Evolutionary conservation across 1,139 yeast species (phyloP).

Genomic region (Protomyces lactucae-debilis): DNA sequence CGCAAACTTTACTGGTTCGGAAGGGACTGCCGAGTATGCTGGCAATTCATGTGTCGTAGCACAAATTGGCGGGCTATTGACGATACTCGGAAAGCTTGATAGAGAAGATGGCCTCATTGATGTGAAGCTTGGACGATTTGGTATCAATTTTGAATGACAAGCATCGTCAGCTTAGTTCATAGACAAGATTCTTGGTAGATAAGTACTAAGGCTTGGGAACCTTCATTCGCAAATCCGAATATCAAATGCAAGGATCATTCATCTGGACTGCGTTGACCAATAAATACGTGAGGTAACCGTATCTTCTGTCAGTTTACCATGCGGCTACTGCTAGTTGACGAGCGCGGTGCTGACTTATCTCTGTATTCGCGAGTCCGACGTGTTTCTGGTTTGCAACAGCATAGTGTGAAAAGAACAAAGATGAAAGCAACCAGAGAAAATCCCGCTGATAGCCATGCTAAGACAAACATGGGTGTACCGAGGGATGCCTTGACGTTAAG

Average conservation of each 20-base stretch:
- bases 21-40: constrained; percentile 63
- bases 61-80: constrained; percentile 26
- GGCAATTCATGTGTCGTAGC: constrained; percentile 47
- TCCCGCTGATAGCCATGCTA: not conserved
- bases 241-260: too few relatives aligned
- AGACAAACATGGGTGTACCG: not conserved
- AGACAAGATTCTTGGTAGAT: too few relatives aligned
- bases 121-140: constrained; percentile 5
- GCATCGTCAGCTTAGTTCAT: not conserved
- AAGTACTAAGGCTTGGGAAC: not conserved
- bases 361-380: not conserved
- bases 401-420: not conserved
- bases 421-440: not conserved
- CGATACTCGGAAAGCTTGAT: constrained; percentile 15
- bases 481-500: not conserved
- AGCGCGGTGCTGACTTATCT: not conserved
- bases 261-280: too few relatives aligned
- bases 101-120: constrained; percentile 28
- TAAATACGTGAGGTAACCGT: too few relatives aligned
- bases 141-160: not conserved
- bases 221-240: not conserved
- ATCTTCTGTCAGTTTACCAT: too few relatives aligned
- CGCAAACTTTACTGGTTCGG: constrained; percentile 73
- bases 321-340: not conserved
- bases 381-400: not conserved